Conservation (phyloP, 2,329 filamentous ascomycete species). For the Penicillium sp. region DNA sequence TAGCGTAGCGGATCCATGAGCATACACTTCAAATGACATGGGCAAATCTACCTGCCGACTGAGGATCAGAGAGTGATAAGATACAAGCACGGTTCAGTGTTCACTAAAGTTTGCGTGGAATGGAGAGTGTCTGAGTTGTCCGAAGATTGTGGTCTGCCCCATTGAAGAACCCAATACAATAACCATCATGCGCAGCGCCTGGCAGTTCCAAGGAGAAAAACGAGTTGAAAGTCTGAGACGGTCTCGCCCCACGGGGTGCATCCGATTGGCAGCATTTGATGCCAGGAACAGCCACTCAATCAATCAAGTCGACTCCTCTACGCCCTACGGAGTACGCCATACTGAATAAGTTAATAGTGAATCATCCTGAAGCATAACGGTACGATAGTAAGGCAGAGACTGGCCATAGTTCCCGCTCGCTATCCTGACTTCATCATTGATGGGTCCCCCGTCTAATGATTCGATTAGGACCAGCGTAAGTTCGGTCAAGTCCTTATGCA, state of each 20-base stretch:
- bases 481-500: background rate
- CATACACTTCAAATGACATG: too few species aligned
- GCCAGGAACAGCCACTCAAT: conserved; percentile 16
- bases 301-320: too few species aligned
- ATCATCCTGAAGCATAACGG: too few species aligned
- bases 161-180: background rate
- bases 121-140: background rate
- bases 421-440: background rate
- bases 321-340: too few species aligned
- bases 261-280: conserved; percentile 22
- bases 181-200: background rate
- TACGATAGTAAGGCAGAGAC: too few species aligned
- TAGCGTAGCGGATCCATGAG: too few species aligned
- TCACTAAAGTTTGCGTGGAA: background rate
- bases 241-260: conserved; percentile 13
- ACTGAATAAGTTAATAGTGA: too few species aligned
- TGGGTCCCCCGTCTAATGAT: background rate
- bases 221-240: conserved; percentile 11
- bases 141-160: background rate
- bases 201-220: conserved; percentile 9
- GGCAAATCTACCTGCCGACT: too few species aligned
- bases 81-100: too few species aligned
- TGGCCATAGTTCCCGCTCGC: background rate
- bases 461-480: background rate
- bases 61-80: too few species aligned